These are phyloP conservation scores for Lentinula aciculospora DNA, from an alignment of 768 basidiomycete species.

Conservation along the genomic window DNA sequence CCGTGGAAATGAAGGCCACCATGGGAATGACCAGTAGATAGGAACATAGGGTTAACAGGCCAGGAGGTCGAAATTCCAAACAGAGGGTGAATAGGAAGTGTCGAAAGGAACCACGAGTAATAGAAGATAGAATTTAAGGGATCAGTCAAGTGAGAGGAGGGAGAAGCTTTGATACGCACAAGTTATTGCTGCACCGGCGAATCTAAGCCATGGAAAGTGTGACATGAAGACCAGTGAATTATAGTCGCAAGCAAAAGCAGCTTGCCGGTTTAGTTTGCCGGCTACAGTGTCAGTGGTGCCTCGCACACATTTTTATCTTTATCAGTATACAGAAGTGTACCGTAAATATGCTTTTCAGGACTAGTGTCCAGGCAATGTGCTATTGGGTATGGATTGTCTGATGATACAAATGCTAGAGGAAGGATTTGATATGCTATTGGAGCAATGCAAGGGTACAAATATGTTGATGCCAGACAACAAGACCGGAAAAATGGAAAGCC, in stretches of 20 bases:
- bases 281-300: too few relatives aligned
- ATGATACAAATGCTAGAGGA: not conserved
- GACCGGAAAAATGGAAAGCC: not conserved
- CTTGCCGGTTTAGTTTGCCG: not conserved
- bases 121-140: not conserved
- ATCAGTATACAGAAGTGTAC: not conserved
- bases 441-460: not conserved
- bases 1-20: too few relatives aligned
- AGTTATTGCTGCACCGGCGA: slow-evolving; percentile 38
- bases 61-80: too few relatives aligned
- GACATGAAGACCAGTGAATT: slow-evolving; percentile 26
- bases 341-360: not conserved
- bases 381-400: not conserved
- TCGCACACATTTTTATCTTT: not conserved
- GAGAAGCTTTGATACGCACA: slow-evolving; percentile 30
- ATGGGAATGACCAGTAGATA: too few relatives aligned
- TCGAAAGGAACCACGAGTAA: not conserved
- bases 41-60: too few relatives aligned
- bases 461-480: not conserved
- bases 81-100: too few relatives aligned
- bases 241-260: not conserved
- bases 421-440: not conserved
- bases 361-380: not conserved
- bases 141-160: not conserved
- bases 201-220: slow-evolving; percentile 54